Percentiles rank a stretch among this genome's conserved stretches.
These are phyloP conservation scores for Termitomyces sp. DNA, from an alignment of 768 basidiomycete species.

Conservation along the genomic window DNA sequence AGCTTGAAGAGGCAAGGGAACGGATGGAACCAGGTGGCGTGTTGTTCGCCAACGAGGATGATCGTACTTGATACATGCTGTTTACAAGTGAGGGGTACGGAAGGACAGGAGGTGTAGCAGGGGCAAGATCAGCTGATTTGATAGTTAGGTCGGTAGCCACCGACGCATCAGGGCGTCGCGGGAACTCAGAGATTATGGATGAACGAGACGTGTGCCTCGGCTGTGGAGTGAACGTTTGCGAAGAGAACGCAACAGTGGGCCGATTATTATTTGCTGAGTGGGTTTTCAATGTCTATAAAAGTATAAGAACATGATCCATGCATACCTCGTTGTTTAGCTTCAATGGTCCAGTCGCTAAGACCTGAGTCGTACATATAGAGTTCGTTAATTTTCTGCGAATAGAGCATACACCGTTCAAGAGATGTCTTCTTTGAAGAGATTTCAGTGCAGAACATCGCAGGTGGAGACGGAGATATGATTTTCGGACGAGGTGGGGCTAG, in stretches of 20 bases:
- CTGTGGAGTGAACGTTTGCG: slow-evolving; percentile 41
- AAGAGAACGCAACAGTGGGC: slow-evolving; percentile 28
- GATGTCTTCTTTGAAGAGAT: slow-evolving; percentile 48
- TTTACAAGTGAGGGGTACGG: slow-evolving; percentile 71
- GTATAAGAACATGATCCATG: slow-evolving; percentile 5
- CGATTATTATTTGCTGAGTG: slow-evolving; percentile 23
- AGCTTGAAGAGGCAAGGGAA: slow-evolving; percentile 35
- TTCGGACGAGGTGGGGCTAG: slow-evolving; percentile 20
- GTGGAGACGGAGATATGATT: slow-evolving; percentile 38
- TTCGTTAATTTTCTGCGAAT: slow-evolving; percentile 82
- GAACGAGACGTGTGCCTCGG: slow-evolving; percentile 64
- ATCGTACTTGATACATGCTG: slow-evolving; percentile 23
- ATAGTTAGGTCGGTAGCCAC: slow-evolving; percentile 68
- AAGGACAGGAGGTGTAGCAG: slow-evolving; percentile 53
- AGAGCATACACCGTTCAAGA: slow-evolving; percentile 64
- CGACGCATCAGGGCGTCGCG: slow-evolving; percentile 71
- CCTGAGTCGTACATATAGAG: slow-evolving; percentile 71
- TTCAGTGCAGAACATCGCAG: slow-evolving; percentile 69
- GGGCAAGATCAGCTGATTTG: slow-evolving; percentile 39
- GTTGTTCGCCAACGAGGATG: slow-evolving; percentile 25
- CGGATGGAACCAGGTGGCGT: slow-evolving; percentile 48
- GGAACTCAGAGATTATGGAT: slow-evolving; percentile 76
- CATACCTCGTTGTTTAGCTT: slow-evolving; percentile 52
- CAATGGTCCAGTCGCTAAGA: slow-evolving; percentile 66
- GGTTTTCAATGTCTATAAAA: background rate